Evolutionary conservation across 139 green algal genomes (phyloP).

Genomic region (Chlorella sp.): DNA sequence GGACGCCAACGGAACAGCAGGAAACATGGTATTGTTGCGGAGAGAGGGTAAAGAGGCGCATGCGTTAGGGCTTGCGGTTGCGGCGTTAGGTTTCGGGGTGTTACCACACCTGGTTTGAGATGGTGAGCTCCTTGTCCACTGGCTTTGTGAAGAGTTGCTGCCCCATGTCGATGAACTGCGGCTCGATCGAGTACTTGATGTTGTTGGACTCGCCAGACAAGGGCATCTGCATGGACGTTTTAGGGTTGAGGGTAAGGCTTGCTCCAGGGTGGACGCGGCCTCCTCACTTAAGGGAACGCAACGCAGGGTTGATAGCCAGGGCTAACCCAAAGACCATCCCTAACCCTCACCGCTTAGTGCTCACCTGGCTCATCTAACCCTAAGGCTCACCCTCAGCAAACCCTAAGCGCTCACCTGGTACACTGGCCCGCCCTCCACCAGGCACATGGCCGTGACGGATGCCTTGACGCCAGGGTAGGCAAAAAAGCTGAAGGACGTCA

Average conservation of each 20-base stretch:
- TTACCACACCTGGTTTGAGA: constrained; percentile 50
- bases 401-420: constrained; percentile 19
- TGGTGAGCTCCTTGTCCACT: constrained; percentile 51
- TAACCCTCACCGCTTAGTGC: constrained; percentile 9
- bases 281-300: too few species aligned
- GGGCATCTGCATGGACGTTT: constrained; percentile 41
- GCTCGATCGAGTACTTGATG: constrained; percentile 68
- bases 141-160: constrained; percentile 52
- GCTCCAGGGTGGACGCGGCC: too few species aligned
- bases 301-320: too few species aligned
- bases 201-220: constrained; percentile 58
- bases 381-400: too few species aligned
- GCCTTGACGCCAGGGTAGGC: constrained; percentile 46
- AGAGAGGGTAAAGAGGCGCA: too few species aligned
- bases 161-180: constrained; percentile 52
- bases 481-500: constrained; percentile 63
- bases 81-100: too few species aligned
- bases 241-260: too few species aligned
- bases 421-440: constrained; percentile 60
- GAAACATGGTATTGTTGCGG: too few species aligned
- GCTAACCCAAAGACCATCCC: too few species aligned
- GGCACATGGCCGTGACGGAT: constrained; percentile 45
- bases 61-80: too few species aligned
- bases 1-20: too few species aligned
- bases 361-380: too few species aligned